Conservation (phyloP, 1,284 basidiomycete genomes). For the Puccinia horiana region DNA sequence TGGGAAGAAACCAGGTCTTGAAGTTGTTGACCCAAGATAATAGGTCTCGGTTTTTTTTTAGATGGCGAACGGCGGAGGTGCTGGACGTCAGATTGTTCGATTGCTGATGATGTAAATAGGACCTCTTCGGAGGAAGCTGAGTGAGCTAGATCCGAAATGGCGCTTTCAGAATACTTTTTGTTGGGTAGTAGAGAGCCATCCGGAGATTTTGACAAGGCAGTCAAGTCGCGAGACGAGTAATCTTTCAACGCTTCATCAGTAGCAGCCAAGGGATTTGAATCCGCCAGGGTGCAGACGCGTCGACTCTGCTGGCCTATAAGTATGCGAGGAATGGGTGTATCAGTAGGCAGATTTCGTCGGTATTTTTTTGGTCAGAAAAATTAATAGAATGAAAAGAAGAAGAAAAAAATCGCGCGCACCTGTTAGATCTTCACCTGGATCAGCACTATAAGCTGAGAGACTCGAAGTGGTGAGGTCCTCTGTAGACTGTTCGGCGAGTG, state of each 20-base stretch:
- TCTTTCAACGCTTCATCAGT: not conserved
- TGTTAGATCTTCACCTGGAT: not conserved
- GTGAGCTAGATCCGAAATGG: not conserved
- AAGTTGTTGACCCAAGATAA: not conserved
- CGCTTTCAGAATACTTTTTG: constrained; percentile 1
- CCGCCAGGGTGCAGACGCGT: not conserved
- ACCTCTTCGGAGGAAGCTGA: constrained; percentile 30
- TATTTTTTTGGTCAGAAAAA: not conserved
- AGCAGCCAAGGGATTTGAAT: not conserved
- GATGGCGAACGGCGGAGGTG: constrained; percentile 9
- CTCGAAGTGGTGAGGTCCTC: constrained; percentile 20
- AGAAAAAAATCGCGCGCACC: not conserved
- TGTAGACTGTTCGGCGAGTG: not conserved
- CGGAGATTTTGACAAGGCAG: not conserved
- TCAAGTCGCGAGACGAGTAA: constrained; percentile 4
- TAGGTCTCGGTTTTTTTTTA: not conserved
- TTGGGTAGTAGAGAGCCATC: not conserved
- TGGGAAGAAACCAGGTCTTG: constrained; percentile 17
- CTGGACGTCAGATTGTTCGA: constrained; percentile 10
- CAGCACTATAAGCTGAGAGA: constrained; percentile 33
- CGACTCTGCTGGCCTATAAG: not conserved
- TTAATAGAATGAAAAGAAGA: not conserved
- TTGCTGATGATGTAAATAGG: not conserved
- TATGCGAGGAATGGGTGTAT: not conserved
- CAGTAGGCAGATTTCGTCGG: no score